These are phyloP conservation scores for Cytospora leucostoma DNA, from an alignment of 2,329 filamentous ascomycete species.

Conservation along the genomic window DNA sequence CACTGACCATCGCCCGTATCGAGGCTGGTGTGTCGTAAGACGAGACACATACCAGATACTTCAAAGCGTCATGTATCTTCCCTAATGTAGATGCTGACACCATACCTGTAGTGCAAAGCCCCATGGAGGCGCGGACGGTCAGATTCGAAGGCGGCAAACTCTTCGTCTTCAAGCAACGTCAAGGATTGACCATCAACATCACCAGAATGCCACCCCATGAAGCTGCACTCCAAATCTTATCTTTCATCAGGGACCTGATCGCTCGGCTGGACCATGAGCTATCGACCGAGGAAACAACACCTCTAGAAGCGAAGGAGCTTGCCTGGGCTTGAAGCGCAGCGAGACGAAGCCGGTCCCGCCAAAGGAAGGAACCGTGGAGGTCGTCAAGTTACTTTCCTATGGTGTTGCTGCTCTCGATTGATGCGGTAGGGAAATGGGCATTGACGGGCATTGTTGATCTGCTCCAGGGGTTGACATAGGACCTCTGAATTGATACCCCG, in stretches of 20 bases:
- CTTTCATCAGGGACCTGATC: constrained; percentile 31
- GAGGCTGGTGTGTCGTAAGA: not conserved
- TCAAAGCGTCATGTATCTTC: not conserved
- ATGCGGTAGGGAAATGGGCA: not conserved
- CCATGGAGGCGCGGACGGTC: constrained; percentile 26
- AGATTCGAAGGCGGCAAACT: constrained; percentile 26
- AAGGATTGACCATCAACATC: constrained; percentile 33
- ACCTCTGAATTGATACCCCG: constrained; percentile 17
- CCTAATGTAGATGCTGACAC: constrained; percentile 1
- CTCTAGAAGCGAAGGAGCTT: constrained; percentile 22
- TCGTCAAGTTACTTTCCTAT: not conserved
- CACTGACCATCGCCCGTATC: not conserved
- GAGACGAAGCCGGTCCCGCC: not conserved
- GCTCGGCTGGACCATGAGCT: constrained; percentile 28
- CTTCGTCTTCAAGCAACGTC: constrained; percentile 19
- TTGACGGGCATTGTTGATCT: not conserved
- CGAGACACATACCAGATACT: not conserved
- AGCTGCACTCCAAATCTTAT: constrained; percentile 35
- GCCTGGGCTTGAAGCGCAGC: constrained; percentile 19
- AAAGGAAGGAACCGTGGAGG: not conserved
- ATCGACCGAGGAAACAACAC: constrained; percentile 26
- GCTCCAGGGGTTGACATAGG: constrained; percentile 1
- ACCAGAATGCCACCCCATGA: constrained; percentile 31
- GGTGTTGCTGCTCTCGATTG: not conserved
- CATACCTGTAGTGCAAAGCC: constrained; percentile 21